Conservation (phyloP, 345 rosid genomes). For the rapeseed (Brassica napus) region Da-Ae NC_063446.1:27580001-27580500, state of each 20-base stretch:
- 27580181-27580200: slow-evolving; percentile 81
- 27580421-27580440: slow-evolving; percentile 58
- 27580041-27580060: slow-evolving; percentile 4
- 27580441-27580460: slow-evolving; percentile 77
- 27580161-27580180: slow-evolving; percentile 77
- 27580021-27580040: slow-evolving; percentile 36
- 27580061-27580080: background rate
- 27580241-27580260: slow-evolving; percentile 47
- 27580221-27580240: slow-evolving; percentile 45
- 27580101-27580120: slow-evolving; percentile 57
- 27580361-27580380: slow-evolving; percentile 58
- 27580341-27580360: slow-evolving; percentile 14
- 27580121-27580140: slow-evolving; percentile 49
- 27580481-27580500: slow-evolving; percentile 59
- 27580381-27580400: slow-evolving; percentile 57
- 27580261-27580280: slow-evolving; percentile 54
- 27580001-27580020: slow-evolving; percentile 23
- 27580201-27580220: slow-evolving; percentile 65
- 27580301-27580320: background rate
- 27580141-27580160: slow-evolving; percentile 77
- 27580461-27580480: slow-evolving; percentile 69
- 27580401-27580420: slow-evolving; percentile 69
- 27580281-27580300: slow-evolving; percentile 6
- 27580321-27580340: background rate
- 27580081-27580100: background rate